Conservation (phyloP, 108 stramenopile species). For the Fistulifera solaris region DNA sequence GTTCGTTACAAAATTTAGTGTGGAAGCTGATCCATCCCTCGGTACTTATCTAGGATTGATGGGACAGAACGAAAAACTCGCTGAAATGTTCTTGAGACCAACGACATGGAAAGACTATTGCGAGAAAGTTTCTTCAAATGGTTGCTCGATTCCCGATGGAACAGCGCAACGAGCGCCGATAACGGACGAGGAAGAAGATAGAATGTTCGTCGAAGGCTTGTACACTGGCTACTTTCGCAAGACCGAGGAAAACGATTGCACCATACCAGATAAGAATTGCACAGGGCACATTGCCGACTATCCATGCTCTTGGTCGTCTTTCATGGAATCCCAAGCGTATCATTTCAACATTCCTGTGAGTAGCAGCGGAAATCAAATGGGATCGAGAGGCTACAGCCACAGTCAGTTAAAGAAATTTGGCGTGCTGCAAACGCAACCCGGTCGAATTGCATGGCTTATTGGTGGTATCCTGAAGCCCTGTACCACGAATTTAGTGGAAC, state of each 20-base stretch:
- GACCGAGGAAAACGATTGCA: constrained; percentile 29
- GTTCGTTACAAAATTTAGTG: constrained; percentile 23
- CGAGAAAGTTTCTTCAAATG: constrained; percentile 1
- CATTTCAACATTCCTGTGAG: constrained; percentile 6
- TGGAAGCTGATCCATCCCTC: constrained; percentile 18
- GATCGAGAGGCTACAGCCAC: constrained; percentile 10
- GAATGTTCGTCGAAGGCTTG: constrained; percentile 10
- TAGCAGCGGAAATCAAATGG: constrained; percentile 3
- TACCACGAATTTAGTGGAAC: constrained; percentile 16
- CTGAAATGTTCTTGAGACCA: constrained; percentile 13
- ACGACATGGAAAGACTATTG: constrained; percentile 20
- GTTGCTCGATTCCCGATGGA: constrained; percentile 5
- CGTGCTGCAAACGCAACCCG: constrained; percentile 12
- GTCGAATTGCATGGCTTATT: constrained; percentile 10
- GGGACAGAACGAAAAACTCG: constrained; percentile 21
- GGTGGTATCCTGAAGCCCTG: constrained; percentile 18
- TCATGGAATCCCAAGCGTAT: neutral
- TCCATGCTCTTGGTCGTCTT: constrained; percentile 12
- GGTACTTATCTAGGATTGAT: constrained; percentile 22
- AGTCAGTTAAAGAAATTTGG: constrained; percentile 10
- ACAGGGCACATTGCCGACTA: constrained; percentile 23
- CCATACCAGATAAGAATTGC: constrained; percentile 8
- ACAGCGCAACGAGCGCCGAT: constrained; percentile 7
- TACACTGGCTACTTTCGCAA: constrained; percentile 31
- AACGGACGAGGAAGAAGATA: constrained; percentile 4